A percentile compares a stretch with the other conserved stretches of the same genome.
phyloP scores from a whole-genome alignment of 164 flowering plant species.

The Vitis cinerea region DNA sequence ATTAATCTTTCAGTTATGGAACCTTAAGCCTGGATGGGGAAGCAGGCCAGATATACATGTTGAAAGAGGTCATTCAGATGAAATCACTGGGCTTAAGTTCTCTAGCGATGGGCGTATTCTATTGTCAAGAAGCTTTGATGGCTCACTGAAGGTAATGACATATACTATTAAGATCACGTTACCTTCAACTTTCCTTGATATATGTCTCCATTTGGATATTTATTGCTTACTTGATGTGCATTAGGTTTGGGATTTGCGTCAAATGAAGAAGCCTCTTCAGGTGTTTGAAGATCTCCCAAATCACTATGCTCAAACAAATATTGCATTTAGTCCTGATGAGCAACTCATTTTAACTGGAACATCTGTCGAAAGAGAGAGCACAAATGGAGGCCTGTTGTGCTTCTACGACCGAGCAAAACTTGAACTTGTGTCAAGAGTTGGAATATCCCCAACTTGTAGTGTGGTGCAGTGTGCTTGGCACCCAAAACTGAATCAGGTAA shows the following conservation, averaged over 20 bases:
- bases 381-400: conserved; percentile 81
- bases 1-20: conserved; percentile 70
- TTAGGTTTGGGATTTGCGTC: conserved; percentile 97
- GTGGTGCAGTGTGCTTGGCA: conserved; percentile 98
- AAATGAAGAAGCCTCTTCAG: conserved; percentile 63
- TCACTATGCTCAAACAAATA: conserved; percentile 90
- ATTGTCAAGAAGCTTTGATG: conserved; percentile 86
- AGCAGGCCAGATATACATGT: conserved; percentile 89
- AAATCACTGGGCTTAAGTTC: conserved; percentile 83
- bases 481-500: conserved; percentile 94
- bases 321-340: conserved; percentile 90
- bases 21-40: conserved; percentile 96
- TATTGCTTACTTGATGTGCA: conserved; percentile 8
- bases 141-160: conserved; percentile 70
- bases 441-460: conserved; percentile 87
- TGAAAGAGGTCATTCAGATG: conserved; percentile 78
- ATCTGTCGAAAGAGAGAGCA: conserved; percentile 82
- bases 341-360: conserved; percentile 94
- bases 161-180: neutral
- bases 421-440: conserved; percentile 87
- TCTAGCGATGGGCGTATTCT: conserved; percentile 76
- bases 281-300: conserved; percentile 92
- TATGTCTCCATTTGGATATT: neutral
- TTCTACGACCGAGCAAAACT: conserved; percentile 78
- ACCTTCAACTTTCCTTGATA: neutral